Base-by-base conservation (phyloP, 1,284 basidiomycete species). In the Calocybe gambosa region DNA sequence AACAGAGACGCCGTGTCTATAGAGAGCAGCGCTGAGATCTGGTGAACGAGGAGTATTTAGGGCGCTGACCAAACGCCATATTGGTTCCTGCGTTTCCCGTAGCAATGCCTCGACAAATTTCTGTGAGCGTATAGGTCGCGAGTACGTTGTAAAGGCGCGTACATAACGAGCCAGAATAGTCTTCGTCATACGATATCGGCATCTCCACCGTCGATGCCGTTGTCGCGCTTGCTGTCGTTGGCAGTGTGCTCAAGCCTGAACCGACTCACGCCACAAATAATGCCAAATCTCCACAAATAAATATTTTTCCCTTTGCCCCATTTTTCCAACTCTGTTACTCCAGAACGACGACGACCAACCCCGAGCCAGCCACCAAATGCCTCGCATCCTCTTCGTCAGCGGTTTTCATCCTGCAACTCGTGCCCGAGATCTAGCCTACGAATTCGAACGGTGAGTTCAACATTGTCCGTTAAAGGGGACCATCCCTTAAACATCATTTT, bases 381-480 rank as follows among this genome's bases (percentile, higher is more conserved):
- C 82, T 58, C 82, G 89, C 55, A 91, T 92, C 54, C 78, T 93
- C 50, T 90, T 91, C 62, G 89, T 93, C 45, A 87, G 85, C 59
- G 89, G 89, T 35, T 92, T 92, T 62, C 80, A 86, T 57, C 78
- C 83, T 19, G 68, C 77, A 21, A 89, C 88, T 6, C 81, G 88
- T 39, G 89, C 89, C 9, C 75, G 82, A 45, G 89, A 91, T 61
- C 77, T 93, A 7, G 90, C 89, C 0, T 89, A 75, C 61, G 89
- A 93, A 65, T 93, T 93, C 58, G 89, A 93, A 74, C 75, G 85
- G 85, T 90, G 61, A 50, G 78, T 37, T 21, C 25, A 26, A 26
- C 5, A 16, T 37, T 36, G 23, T 20, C 8, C 28, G 13, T n/a
- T 6, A 28, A 25, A 16, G 23, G n/a, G n/a, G n/a, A n/a, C n/a